phyloP scores from a whole-genome alignment of 495 filamentous ascomycete species.

The Hypoxylon subgilvum region DNA sequence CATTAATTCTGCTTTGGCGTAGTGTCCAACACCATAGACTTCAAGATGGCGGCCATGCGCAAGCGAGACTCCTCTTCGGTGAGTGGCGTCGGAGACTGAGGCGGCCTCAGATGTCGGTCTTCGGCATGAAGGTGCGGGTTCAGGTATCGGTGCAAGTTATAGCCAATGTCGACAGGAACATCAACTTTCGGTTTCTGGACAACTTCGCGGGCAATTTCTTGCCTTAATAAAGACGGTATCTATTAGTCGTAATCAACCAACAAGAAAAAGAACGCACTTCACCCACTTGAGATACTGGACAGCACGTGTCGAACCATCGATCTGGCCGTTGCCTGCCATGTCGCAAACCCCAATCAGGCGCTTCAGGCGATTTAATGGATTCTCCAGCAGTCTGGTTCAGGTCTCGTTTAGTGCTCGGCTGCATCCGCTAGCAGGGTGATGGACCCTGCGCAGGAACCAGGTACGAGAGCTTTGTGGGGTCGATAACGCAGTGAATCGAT shows the following conservation, averaged over 20 bases:
- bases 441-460: constrained; percentile 10
- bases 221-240: constrained; percentile 5
- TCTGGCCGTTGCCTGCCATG: constrained; percentile 34
- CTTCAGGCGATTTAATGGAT: constrained; percentile 21
- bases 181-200: constrained; percentile 28
- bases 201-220: constrained; percentile 15
- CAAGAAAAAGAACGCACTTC: too few species aligned
- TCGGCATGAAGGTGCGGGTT: constrained; percentile 40
- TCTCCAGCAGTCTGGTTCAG: constrained; percentile 30
- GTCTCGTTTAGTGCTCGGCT: constrained; percentile 33
- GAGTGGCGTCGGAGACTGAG: constrained; percentile 30
- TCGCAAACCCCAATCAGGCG: background rate
- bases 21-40: constrained; percentile 13
- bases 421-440: constrained; percentile 26
- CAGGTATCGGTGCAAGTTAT: constrained; percentile 39
- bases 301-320: constrained; percentile 32
- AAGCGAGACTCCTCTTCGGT: constrained; percentile 36
- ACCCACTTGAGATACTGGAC: constrained; percentile 39
- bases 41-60: constrained; percentile 38
- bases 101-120: constrained; percentile 29
- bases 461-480: constrained; percentile 18
- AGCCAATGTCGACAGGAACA: constrained; percentile 33
- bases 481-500: too few species aligned
- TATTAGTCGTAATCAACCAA: background rate
- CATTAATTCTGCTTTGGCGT: constrained; percentile 13